Percentiles rank a stretch among this genome's conserved stretches.
These are phyloP conservation scores for Lagenidium giganteum DNA, from an alignment of 352 stramenopile genomes.

Conservation along the genomic window DNA sequence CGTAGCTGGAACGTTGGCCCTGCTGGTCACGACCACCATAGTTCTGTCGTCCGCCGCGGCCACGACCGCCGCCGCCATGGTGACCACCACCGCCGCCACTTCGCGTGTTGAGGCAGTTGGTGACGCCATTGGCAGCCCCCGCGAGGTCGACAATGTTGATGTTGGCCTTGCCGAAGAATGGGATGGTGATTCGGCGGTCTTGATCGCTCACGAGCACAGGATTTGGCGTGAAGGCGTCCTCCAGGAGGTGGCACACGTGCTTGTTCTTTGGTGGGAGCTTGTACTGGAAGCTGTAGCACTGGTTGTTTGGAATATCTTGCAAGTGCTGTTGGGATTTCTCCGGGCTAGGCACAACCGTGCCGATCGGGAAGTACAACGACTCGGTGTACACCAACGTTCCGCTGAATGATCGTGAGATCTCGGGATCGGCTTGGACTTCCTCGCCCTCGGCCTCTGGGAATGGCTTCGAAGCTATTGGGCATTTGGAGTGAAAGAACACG, in stretches of 20 bases:
- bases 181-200: slow-evolving; percentile 68
- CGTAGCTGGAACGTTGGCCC: slow-evolving; percentile 34
- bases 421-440: slow-evolving; percentile 37
- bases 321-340: slow-evolving; percentile 69
- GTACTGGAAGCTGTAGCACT: slow-evolving; percentile 85
- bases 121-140: slow-evolving; percentile 35
- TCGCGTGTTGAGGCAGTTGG: slow-evolving; percentile 48
- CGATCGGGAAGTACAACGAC: slow-evolving; percentile 68
- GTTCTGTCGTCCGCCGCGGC: slow-evolving; percentile 23
- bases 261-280: slow-evolving; percentile 36
- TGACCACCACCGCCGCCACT: slow-evolving; percentile 24
- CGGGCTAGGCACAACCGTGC: slow-evolving; percentile 65
- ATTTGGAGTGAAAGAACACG: slow-evolving; percentile 80
- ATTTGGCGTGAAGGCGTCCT: slow-evolving; percentile 32
- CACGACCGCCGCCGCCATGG: slow-evolving; percentile 12
- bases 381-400: slow-evolving; percentile 72
- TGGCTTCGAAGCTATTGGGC: slow-evolving; percentile 32
- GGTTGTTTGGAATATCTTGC: slow-evolving; percentile 80
- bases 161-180: slow-evolving; percentile 78
- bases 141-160: slow-evolving; percentile 85
- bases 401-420: slow-evolving; percentile 59
- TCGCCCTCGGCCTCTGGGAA: slow-evolving; percentile 33
- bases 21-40: too few relatives aligned
- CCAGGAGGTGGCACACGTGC: slow-evolving; percentile 57
- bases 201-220: slow-evolving; percentile 46